These are phyloP conservation scores for Ophiostoma piceae DNA, from an alignment of 2,329 filamentous ascomycete species.

Conservation along the genomic window DNA sequence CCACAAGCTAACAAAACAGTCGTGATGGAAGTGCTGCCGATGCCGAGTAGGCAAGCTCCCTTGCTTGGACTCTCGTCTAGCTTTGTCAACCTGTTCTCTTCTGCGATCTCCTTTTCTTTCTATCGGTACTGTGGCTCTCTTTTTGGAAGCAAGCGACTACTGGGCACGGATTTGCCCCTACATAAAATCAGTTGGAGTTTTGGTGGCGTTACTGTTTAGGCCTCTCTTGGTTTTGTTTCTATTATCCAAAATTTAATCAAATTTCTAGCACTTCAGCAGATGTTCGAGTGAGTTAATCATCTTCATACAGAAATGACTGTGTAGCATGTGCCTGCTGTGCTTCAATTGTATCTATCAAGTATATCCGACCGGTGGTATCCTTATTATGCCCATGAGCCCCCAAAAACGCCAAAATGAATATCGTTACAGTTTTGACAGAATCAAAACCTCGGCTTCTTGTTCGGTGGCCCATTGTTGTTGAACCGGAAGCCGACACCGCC, in stretches of 20 bases:
- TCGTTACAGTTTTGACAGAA: background rate
- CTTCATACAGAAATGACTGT: background rate
- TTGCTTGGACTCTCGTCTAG: background rate
- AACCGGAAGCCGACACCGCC: constrained; percentile 20
- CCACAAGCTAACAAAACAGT: constrained; percentile 33
- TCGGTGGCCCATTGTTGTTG: constrained; percentile 24
- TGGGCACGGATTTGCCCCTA: background rate
- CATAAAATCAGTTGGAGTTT: constrained; percentile 16
- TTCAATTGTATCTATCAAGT: background rate
- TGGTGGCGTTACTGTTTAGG: constrained; percentile 10
- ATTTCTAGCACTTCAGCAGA: background rate
- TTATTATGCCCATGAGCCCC: background rate
- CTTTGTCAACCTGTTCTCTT: background rate
- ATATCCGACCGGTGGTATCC: background rate
- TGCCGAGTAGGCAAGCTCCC: constrained; percentile 34
- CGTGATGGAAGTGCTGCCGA: constrained; percentile 54
- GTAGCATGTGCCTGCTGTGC: background rate
- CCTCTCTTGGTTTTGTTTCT: background rate
- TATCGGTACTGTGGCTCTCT: background rate
- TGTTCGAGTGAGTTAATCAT: background rate
- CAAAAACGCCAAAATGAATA: background rate
- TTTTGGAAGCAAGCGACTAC: constrained; percentile 19
- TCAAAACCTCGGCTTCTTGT: constrained; percentile 50
- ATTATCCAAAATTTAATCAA: background rate
- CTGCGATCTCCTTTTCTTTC: background rate